Conservation (phyloP, 2,329 filamentous ascomycete species). For the Verticillium nubilum region DNA sequence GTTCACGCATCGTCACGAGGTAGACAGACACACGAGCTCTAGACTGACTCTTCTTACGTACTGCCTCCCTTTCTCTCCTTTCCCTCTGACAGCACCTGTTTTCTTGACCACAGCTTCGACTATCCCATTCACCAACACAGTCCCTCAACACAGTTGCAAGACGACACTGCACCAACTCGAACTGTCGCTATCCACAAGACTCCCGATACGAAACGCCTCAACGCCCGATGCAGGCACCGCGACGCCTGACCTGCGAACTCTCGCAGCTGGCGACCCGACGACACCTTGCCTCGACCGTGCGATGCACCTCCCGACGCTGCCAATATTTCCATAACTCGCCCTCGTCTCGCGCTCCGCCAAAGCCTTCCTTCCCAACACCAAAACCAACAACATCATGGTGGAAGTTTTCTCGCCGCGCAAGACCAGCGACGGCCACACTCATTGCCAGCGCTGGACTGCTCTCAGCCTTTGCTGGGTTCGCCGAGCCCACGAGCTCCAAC, state of each 20-base stretch:
- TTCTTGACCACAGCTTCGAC: neutral
- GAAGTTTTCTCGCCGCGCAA: slow-evolving; percentile 2
- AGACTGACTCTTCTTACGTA: neutral
- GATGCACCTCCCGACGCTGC: neutral
- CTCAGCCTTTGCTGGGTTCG: slow-evolving; percentile 8
- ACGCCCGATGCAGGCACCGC: slow-evolving; percentile 9
- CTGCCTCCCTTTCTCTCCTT: neutral
- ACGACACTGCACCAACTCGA: neutral
- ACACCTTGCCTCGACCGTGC: neutral
- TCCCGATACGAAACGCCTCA: neutral
- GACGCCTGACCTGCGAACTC: slow-evolving; percentile 11
- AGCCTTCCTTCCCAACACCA: neutral
- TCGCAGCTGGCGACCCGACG: slow-evolving; percentile 3
- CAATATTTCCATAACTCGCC: neutral
- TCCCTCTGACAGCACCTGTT: neutral
- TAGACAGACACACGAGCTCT: neutral
- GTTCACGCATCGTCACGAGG: neutral
- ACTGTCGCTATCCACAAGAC: neutral
- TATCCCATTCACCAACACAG: neutral
- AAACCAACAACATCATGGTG: neutral
- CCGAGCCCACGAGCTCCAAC: neutral
- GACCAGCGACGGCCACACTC: slow-evolving; percentile 5
- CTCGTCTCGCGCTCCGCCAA: neutral
- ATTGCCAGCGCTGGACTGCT: slow-evolving; percentile 12
- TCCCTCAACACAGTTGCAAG: neutral